Evolutionary conservation across 75 land plant genomes (phyloP).

Genomic region (Selaginella tamariscina): DNA sequence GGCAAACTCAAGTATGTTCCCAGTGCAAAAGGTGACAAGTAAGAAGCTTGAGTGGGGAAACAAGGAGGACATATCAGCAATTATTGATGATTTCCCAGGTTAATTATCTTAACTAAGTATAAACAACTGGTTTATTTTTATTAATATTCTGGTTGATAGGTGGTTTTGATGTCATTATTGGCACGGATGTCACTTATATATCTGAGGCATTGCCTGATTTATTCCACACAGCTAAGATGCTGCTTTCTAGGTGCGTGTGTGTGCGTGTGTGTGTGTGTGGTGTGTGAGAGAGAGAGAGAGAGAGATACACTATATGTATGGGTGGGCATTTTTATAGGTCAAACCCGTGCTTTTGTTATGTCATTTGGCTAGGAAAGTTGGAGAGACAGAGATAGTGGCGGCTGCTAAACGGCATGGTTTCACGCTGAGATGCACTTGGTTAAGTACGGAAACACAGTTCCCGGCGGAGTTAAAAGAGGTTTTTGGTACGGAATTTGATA

Average conservation of each 20-base stretch:
- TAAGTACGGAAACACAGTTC: constrained; percentile 9
- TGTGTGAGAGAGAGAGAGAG: no score
- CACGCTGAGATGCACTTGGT: constrained; percentile 48
- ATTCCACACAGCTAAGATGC: constrained; percentile 63
- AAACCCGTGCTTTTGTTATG: constrained; percentile 55
- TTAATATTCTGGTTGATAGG: no score
- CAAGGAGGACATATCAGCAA: constrained; percentile 35
- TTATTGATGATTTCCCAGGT: constrained; percentile 14
- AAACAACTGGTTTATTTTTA: no score
- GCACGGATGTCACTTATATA: constrained; percentile 77
- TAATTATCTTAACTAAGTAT: no score
- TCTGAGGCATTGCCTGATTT: constrained; percentile 57
- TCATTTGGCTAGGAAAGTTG: constrained; percentile 54
- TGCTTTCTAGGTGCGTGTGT: constrained; percentile 29
- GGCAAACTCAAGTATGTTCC: constrained; percentile 32
- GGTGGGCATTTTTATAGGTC: no score
- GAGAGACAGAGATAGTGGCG: constrained; percentile 51
- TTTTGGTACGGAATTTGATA: no score
- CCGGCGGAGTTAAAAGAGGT: no score
- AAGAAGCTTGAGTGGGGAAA: constrained; percentile 73
- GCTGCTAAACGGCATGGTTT: constrained; percentile 55
- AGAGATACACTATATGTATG: no score
- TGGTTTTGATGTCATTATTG: constrained; percentile 76
- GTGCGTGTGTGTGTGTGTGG: no score
- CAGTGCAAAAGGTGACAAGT: constrained; percentile 22